Conservation (phyloP, 177 flowering plant species). For the Vitis hybrid region DNA sequence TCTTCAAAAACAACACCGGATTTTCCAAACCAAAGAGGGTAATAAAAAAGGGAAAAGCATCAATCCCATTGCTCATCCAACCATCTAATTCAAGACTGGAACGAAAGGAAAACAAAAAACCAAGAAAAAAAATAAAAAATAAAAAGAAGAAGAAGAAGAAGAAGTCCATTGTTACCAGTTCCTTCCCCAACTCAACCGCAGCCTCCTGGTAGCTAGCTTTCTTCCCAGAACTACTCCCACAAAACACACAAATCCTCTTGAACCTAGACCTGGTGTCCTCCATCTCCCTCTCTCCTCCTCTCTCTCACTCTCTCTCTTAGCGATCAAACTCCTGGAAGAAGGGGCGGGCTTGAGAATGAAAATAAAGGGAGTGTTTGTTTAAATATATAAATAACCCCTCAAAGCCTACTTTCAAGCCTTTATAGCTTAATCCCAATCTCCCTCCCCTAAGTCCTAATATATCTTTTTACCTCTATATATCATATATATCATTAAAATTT, state of each 20-base stretch:
- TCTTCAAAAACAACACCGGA: neutral
- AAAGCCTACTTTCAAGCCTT: neutral
- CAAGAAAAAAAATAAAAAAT: neutral
- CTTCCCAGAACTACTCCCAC: conserved; percentile 57
- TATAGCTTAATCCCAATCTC: neutral
- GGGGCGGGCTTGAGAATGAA: conserved; percentile 30
- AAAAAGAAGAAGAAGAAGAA: neutral
- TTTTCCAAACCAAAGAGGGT: neutral
- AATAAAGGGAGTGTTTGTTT: conserved; percentile 13
- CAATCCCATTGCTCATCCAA: neutral
- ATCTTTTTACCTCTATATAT: too few species aligned
- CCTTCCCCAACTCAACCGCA: conserved; percentile 47
- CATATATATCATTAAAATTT: too few species aligned
- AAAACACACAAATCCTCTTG: conserved; percentile 55
- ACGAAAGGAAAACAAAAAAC: neutral
- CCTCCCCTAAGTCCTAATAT: too few species aligned
- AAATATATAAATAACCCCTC: neutral
- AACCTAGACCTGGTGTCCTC: conserved; percentile 42
- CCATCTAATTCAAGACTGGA: neutral
- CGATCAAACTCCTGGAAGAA: neutral
- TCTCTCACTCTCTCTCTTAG: conserved; percentile 9
- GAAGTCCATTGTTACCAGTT: conserved; percentile 33
- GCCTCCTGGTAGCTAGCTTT: conserved; percentile 51
- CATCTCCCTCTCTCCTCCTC: conserved; percentile 14
- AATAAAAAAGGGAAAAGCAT: neutral